phyloP scores from a whole-genome alignment of 202 grass and related monocot species.

The Cymbopogon flexuosus region DNA sequence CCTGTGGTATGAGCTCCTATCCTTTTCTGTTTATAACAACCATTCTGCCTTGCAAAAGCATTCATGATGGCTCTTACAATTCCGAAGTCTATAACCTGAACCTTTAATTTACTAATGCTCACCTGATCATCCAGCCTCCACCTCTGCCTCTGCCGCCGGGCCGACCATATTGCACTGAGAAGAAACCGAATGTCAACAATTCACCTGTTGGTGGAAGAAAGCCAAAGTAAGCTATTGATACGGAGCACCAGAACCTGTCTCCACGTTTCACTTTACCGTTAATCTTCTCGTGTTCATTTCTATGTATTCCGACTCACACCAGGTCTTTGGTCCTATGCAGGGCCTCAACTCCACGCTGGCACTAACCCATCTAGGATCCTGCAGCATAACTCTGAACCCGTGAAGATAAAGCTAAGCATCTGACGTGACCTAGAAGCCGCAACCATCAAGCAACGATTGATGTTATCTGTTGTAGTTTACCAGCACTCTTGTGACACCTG shows the following conservation, averaged over 20 bases:
- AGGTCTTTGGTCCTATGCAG: conserved; percentile 16
- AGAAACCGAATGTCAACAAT: conserved; percentile 36
- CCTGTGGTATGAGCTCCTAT: conserved; percentile 37
- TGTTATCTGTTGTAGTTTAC: neutral
- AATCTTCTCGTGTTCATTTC: neutral
- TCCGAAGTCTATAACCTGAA: neutral
- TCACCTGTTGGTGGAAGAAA: conserved; percentile 49
- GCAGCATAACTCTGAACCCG: conserved; percentile 15
- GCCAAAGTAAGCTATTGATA: conserved; percentile 51
- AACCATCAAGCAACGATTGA: conserved; percentile 4
- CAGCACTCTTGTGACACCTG: neutral
- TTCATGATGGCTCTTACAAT: neutral
- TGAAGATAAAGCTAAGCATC: conserved; percentile 2
- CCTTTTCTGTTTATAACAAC: neutral
- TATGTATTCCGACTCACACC: neutral
- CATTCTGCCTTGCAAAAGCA: neutral
- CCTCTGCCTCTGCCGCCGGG: conserved; percentile 22
- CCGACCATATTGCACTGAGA: conserved; percentile 17
- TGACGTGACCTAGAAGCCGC: neutral
- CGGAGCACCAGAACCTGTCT: neutral
- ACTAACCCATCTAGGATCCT: conserved; percentile 35
- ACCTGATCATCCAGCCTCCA: conserved; percentile 40
- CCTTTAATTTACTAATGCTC: neutral
- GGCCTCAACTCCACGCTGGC: conserved; percentile 46
- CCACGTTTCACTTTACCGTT: neutral